These are phyloP conservation scores for Sordariomycetes sp. DNA, from an alignment of 2,329 filamentous ascomycete species.

Conservation along the genomic window DNA sequence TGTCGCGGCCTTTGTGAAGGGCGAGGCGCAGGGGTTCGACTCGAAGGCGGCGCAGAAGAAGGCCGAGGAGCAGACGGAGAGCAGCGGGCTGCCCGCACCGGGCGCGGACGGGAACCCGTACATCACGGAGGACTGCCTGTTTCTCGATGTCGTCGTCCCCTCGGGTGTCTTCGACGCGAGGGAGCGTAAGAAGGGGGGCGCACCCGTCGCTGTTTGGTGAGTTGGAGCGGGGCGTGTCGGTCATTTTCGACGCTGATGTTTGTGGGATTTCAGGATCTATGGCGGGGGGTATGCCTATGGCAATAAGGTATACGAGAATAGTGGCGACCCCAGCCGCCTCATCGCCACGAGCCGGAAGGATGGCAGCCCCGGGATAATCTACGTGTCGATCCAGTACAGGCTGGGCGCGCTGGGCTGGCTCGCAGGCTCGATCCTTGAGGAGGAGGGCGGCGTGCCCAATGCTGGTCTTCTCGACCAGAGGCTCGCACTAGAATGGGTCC, in stretches of 20 bases:
- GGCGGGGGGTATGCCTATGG: neutral
- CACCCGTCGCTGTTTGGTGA: neutral
- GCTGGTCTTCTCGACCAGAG: neutral
- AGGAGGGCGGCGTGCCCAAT: neutral
- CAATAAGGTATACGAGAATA: neutral
- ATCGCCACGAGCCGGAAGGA: neutral
- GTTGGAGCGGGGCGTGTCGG: neutral
- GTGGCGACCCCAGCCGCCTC: neutral
- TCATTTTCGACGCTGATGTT: neutral
- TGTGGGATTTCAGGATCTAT: neutral
- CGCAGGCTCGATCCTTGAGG: neutral
- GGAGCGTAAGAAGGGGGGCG: neutral
- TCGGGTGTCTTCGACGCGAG: neutral
- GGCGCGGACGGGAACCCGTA: neutral
- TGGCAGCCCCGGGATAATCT: neutral
- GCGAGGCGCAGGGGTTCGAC: neutral
- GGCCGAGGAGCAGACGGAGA: neutral
- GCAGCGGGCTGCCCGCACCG: neutral
- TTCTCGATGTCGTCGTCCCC: neutral
- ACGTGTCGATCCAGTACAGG: neutral
- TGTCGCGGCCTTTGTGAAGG: neutral
- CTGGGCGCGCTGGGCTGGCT: neutral
- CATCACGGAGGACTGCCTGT: neutral
- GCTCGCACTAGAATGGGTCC: neutral
- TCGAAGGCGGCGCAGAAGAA: neutral